Evolutionary conservation across 345 rosid genomes (phyloP).

Genomic region (Eucalyptus regnans): DNA sequence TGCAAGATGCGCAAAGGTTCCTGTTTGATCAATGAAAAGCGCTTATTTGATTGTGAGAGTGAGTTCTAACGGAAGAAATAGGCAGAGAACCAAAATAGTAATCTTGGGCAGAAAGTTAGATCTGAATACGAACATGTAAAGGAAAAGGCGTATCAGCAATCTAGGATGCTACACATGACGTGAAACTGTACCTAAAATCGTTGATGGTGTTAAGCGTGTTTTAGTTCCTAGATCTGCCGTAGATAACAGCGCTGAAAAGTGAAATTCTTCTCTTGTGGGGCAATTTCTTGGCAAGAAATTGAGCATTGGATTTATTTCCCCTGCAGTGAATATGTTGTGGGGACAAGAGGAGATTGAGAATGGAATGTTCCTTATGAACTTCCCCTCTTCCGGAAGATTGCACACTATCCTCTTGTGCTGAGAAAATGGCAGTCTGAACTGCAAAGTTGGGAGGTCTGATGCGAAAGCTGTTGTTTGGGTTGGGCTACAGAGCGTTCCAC

Average conservation of each 20-base stretch:
- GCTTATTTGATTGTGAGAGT: background rate
- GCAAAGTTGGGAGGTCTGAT: background rate
- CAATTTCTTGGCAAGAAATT: background rate
- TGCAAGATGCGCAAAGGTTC: background rate
- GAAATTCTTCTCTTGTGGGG: background rate
- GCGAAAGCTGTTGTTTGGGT: background rate
- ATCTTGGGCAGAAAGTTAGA: fast-evolving
- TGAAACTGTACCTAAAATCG: fast-evolving
- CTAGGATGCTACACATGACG: background rate
- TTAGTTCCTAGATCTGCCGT: background rate
- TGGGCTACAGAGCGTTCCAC: background rate
- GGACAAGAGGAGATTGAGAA: background rate
- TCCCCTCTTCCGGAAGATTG: background rate
- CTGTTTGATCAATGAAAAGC: background rate
- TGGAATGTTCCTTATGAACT: background rate
- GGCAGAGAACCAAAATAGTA: background rate
- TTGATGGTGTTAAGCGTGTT: background rate
- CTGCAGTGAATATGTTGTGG: background rate
- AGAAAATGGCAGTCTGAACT: background rate
- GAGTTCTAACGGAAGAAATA: background rate
- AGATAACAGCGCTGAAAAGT: background rate
- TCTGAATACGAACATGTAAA: background rate
- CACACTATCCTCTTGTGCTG: background rate
- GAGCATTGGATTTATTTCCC: background rate
- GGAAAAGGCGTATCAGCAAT: background rate